Evolutionary conservation across 371 early-diverging fungal genomes (phyloP), one percentile per base, ranked within the genome.

Genomic region (Mucor lusitanicus): DNA sequence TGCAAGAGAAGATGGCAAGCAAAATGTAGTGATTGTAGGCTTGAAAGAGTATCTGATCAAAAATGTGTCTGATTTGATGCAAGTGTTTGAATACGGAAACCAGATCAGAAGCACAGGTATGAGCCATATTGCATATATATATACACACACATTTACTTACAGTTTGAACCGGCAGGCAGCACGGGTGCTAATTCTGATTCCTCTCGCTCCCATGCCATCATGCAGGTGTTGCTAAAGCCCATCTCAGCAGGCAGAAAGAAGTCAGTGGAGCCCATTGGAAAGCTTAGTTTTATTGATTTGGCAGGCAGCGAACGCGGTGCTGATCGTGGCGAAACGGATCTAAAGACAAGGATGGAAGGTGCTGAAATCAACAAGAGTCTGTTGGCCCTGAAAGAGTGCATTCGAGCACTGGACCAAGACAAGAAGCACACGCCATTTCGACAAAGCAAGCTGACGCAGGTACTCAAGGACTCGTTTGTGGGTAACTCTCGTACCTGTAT

Each of bases 341-440:
- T 88, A 48, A 91, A 95, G 76, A 97, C 97, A 9, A 77, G 94
- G 68, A 95, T 95, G 95, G 99, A 99, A 79, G 99, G 99, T 11
- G 93, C 98, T 3, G 99, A 98, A 79, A 99, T 99, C 83, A 99
- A 99, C 87, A 99, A 98, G 85, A 95, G 96, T 73, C 81, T 99
- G 61, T 80, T 99, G 58, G 99, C 98, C 1, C 79, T 99, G 55
- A 99, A 99, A 74, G 99, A 99, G 72, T 99, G 99, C 76, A 99
- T 99, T 66, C 91, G 99, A 62, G 98, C 99, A 6, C 78, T 99
- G 46, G 99, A 98, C 74, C 93, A 95, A 75, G 95, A 93, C 68
- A 95, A 94, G 66, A 90, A 90, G 63, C 98, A 99, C 73, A 94
- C 96, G 15, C 99, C 99, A 3, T 99, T 99, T 82, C 87, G 99